These are phyloP conservation scores for Tilletia horrida DNA, from an alignment of 1,284 basidiomycete species.

Conservation along the genomic window DNA sequence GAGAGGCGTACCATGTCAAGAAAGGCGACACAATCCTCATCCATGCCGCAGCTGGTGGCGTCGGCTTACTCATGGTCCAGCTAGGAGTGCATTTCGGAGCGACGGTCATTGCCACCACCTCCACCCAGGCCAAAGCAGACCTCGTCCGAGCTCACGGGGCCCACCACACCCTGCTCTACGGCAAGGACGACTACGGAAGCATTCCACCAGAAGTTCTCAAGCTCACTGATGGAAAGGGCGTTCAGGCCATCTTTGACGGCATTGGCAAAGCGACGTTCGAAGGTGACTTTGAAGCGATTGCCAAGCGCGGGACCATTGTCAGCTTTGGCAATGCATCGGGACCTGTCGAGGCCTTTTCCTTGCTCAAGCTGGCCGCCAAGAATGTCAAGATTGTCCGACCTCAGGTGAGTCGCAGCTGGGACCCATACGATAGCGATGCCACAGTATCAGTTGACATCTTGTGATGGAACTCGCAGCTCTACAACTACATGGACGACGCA, in stretches of 20 bases:
- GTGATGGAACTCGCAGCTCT: constrained; percentile 25
- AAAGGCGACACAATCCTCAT: constrained; percentile 66
- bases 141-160: constrained; percentile 79
- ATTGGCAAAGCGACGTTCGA: constrained; percentile 66
- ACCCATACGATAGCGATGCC: too few relatives aligned
- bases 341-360: constrained; percentile 64
- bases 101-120: constrained; percentile 90
- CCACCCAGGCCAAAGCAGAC: constrained; percentile 75
- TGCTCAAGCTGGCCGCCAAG: constrained; percentile 73
- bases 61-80: constrained; percentile 60
- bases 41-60: constrained; percentile 81
- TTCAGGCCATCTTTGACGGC: constrained; percentile 82
- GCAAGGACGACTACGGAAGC: constrained; percentile 38
- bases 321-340: constrained; percentile 89
- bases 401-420: constrained; percentile 20
- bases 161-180: constrained; percentile 80
- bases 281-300: constrained; percentile 70
- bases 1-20: constrained; percentile 79
- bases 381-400: constrained; percentile 66
- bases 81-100: constrained; percentile 65
- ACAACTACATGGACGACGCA: constrained; percentile 62
- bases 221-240: constrained; percentile 76
- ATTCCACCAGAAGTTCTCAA: constrained; percentile 45
- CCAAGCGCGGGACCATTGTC: constrained; percentile 62
- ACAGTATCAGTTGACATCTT: too few relatives aligned